phyloP scores from a whole-genome alignment of 2,329 filamentous ascomycete species.

The Cercospora nicotianae region DNA sequence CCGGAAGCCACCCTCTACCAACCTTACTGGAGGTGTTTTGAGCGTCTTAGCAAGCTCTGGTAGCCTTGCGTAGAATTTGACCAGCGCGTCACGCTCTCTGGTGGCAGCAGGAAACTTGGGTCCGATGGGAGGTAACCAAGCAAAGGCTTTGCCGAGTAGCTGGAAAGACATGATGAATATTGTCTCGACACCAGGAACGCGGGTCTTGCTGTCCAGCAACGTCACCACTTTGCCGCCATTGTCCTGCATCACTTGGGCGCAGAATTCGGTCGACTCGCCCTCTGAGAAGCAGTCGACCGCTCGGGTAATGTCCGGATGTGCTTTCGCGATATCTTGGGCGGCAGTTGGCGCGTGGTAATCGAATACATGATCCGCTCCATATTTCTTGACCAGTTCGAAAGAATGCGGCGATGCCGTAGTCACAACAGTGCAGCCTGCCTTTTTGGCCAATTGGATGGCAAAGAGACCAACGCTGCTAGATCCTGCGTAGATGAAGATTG shows the following conservation, averaged over 20 bases:
- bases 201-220: neutral
- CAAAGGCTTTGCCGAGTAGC: neutral
- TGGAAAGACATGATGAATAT: neutral
- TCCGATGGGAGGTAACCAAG: neutral
- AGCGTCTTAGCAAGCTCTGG: neutral
- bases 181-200: neutral
- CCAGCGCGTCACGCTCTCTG: neutral
- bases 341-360: neutral
- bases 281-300: constrained; percentile 1
- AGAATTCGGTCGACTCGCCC: neutral
- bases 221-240: neutral
- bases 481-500: neutral
- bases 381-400: neutral
- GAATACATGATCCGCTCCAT: neutral
- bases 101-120: neutral
- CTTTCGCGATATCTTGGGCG: neutral
- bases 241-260: neutral
- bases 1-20: neutral
- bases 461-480: neutral
- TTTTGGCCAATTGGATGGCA: neutral
- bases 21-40: neutral
- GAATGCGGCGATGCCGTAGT: neutral
- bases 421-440: neutral
- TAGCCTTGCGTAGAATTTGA: neutral
- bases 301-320: neutral